Percentiles rank a stretch among this genome's conserved stretches.
Evolutionary conservation across 2,329 filamentous ascomycete genomes (phyloP).

Genomic region (Chalaropsis ovoidea): DNA sequence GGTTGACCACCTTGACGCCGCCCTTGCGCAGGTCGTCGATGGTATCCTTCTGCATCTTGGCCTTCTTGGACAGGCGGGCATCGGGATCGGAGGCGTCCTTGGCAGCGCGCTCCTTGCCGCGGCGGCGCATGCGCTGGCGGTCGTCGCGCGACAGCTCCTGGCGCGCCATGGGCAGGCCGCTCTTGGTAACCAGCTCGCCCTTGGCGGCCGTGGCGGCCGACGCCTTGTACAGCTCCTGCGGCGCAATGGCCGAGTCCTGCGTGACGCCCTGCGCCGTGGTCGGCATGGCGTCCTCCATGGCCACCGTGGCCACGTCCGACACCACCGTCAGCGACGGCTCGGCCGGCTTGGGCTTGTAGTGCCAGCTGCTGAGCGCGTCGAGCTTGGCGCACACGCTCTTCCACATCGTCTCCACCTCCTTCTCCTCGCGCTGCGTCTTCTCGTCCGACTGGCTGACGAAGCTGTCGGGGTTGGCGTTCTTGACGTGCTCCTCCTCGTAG

Average conservation of each 20-base stretch:
- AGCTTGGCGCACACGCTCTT: slow-evolving; percentile 67
- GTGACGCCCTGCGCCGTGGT: slow-evolving; percentile 65
- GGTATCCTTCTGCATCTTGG: slow-evolving; percentile 41
- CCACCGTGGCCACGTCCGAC: slow-evolving; percentile 78
- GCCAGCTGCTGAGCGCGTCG: slow-evolving; percentile 83
- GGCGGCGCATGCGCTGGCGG: slow-evolving; percentile 62
- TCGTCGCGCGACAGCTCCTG: slow-evolving; percentile 86
- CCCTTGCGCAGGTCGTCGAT: slow-evolving; percentile 67
- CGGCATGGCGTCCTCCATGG: slow-evolving; percentile 91
- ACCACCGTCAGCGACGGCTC: slow-evolving; percentile 77
- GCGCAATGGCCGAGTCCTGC: slow-evolving; percentile 67
- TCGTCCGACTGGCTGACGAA: slow-evolving; percentile 76
- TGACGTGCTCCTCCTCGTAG: slow-evolving; percentile 87
- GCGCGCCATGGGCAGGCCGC: slow-evolving; percentile 63
- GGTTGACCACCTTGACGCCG: slow-evolving; percentile 83
- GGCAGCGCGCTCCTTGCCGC: slow-evolving; percentile 66
- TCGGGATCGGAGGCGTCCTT: slow-evolving; percentile 52
- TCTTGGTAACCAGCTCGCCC: slow-evolving; percentile 67
- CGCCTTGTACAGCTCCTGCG: slow-evolving; percentile 88
- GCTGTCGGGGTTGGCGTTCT: slow-evolving; percentile 61
- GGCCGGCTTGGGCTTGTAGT: slow-evolving; percentile 84
- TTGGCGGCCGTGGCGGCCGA: slow-evolving; percentile 48
- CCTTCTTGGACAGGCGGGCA: slow-evolving; percentile 27
- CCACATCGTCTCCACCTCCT: slow-evolving; percentile 75
- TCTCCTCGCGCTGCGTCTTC: slow-evolving; percentile 70